Conservation (phyloP, 2,329 filamentous ascomycete genomes). For the Xenosphaeropsis pyriputrescens region DNA sequence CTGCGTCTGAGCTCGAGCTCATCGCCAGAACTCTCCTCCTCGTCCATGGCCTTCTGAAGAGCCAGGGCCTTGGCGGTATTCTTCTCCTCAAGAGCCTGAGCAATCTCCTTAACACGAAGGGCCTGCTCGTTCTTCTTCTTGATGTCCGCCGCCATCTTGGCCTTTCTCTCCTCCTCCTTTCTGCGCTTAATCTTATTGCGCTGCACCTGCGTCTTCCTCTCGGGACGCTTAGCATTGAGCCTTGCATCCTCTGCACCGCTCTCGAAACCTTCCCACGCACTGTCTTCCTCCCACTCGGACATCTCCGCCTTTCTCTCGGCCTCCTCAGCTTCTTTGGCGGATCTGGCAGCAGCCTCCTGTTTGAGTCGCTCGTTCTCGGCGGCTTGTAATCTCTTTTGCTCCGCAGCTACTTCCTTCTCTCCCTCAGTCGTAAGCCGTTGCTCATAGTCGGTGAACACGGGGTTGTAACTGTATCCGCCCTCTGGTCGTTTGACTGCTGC, state of each 20-base stretch:
- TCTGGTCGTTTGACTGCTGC: constrained; percentile 67
- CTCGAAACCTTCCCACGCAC: constrained; percentile 80
- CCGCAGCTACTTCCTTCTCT: constrained; percentile 63
- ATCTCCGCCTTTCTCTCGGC: constrained; percentile 50
- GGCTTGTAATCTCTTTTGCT: constrained; percentile 56
- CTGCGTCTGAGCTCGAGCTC: constrained; percentile 53
- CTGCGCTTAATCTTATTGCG: constrained; percentile 78
- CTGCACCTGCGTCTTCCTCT: constrained; percentile 75
- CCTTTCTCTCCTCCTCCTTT: constrained; percentile 71
- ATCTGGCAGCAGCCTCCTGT: constrained; percentile 52
- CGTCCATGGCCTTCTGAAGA: constrained; percentile 30
- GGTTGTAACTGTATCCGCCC: constrained; percentile 86
- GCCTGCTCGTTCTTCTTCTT: constrained; percentile 61
- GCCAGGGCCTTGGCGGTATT: constrained; percentile 32
- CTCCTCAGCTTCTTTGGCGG: constrained; percentile 61
- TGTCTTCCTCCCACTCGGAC: constrained; percentile 72
- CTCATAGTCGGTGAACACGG: constrained; percentile 74
- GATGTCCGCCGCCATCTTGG: constrained; percentile 61
- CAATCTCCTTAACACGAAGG: constrained; percentile 56
- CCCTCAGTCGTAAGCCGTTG: constrained; percentile 60
- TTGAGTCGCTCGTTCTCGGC: constrained; percentile 53
- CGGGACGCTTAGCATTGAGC: constrained; percentile 56
- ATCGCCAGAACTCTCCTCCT: constrained; percentile 38
- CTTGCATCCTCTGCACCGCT: constrained; percentile 60
- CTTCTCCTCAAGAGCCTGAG: constrained; percentile 43